Evolutionary conservation across 2,329 filamentous ascomycete genomes (phyloP).

Genomic region (Fusarium sp.): DNA sequence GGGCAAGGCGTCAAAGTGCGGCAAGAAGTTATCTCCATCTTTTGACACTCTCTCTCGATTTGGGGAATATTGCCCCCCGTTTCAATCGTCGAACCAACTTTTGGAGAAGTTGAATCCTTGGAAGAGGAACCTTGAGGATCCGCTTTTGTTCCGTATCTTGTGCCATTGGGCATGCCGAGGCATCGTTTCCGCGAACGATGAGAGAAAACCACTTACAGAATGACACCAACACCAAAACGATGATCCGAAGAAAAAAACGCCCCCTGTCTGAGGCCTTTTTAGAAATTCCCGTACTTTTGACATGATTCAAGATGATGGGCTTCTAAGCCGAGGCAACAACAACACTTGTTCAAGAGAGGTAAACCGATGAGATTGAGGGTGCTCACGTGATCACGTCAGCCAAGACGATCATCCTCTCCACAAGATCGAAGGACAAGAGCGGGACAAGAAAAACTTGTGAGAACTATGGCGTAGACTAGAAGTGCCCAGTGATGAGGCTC

Average conservation of each 20-base stretch:
- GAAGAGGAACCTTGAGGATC: not conserved
- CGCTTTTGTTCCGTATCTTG: not conserved
- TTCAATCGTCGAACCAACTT: not conserved
- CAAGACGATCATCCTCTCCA: conserved; percentile 1
- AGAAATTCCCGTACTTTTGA: not conserved
- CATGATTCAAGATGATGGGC: conserved; percentile 14
- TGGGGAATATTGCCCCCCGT: not conserved
- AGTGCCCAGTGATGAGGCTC: conserved; percentile 35
- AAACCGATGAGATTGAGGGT: conserved; percentile 5
- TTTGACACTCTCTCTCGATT: conserved; percentile 4
- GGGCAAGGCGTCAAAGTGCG: conserved; percentile 7
- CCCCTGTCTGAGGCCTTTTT: not conserved
- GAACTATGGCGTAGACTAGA: conserved; percentile 8
- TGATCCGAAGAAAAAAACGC: not conserved
- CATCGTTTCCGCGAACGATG: not conserved
- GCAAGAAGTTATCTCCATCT: not conserved
- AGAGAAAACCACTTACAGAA: not conserved
- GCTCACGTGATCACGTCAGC: conserved; percentile 4
- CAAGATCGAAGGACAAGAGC: not conserved
- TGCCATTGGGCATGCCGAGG: conserved; percentile 1
- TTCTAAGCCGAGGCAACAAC: not conserved
- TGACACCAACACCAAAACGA: not conserved
- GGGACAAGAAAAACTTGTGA: not conserved
- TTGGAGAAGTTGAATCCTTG: not conserved
- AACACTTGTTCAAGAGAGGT: conserved; percentile 19